Evolutionary conservation across 1,284 basidiomycete species (phyloP).

Genomic region (Peniophora sp.): DNA sequence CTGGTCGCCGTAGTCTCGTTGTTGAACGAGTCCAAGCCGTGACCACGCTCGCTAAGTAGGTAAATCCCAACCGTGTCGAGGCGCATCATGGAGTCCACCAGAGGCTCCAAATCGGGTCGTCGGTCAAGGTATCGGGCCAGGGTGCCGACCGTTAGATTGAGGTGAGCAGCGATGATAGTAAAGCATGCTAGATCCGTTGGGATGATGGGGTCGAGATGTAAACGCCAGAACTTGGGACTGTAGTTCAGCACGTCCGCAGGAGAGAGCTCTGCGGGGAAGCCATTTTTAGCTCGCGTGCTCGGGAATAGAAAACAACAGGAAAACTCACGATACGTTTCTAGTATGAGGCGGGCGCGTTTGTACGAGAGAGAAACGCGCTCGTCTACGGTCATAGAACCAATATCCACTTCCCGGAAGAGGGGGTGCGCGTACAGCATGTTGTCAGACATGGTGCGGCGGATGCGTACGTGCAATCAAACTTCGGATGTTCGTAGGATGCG

Average conservation of each 20-base stretch:
- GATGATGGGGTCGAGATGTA: conserved; percentile 30
- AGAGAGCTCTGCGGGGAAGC: conserved; percentile 24
- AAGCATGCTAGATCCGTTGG: conserved; percentile 28
- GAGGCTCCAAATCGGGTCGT: conserved; percentile 22
- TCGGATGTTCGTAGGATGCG: too few relatives aligned
- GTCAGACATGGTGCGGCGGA: too few relatives aligned
- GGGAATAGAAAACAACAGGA: neutral
- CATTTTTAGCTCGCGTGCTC: neutral
- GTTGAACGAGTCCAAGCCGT: conserved; percentile 32
- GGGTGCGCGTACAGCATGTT: too few relatives aligned
- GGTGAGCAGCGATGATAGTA: conserved; percentile 33
- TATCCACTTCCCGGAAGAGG: too few relatives aligned
- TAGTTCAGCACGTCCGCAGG: conserved; percentile 25
- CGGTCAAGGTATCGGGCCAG: conserved; percentile 23
- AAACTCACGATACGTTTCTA: conserved; percentile 14
- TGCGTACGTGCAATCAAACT: too few relatives aligned
- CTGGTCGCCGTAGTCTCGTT: conserved; percentile 32
- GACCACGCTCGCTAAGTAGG: conserved; percentile 32
- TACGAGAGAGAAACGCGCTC: conserved; percentile 13
- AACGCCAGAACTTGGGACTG: conserved; percentile 29
- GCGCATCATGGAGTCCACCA: conserved; percentile 20
- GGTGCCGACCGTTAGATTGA: conserved; percentile 35
- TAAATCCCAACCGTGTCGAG: conserved; percentile 16
- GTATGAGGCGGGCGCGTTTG: conserved; percentile 17
- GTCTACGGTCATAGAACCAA: neutral